Percentiles rank a stretch among this genome's conserved stretches.
Conservation (phyloP, 2,329 filamentous ascomycete species). For the Clarireedia homoeocarpa region DNA sequence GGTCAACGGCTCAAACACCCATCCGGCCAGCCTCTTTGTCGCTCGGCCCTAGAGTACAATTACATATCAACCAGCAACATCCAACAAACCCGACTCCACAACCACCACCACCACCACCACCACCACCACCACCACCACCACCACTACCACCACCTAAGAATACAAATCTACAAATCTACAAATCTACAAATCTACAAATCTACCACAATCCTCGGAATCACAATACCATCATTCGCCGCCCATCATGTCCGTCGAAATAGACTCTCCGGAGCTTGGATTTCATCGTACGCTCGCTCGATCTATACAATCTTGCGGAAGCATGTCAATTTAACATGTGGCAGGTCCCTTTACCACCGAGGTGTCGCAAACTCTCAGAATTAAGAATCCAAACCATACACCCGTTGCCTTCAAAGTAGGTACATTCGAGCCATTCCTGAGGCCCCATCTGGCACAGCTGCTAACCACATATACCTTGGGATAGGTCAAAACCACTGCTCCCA, state of each 20-base stretch:
- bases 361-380: constrained; percentile 55
- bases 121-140: not conserved
- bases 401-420: constrained; percentile 60
- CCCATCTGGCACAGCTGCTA: constrained; percentile 14
- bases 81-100: not conserved
- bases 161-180: not conserved
- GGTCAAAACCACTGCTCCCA: constrained; percentile 98
- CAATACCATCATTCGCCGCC: constrained; percentile 20
- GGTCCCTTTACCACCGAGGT: constrained; percentile 62
- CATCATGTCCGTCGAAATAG: constrained; percentile 89
- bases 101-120: not conserved
- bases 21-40: not conserved
- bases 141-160: not conserved
- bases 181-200: too few species aligned
- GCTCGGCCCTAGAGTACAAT: not conserved
- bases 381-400: constrained; percentile 53
- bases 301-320: not conserved
- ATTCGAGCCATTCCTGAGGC: constrained; percentile 1
- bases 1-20: not conserved
- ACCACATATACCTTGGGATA: constrained; percentile 31
- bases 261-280: constrained; percentile 87
- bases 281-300: constrained; percentile 61
- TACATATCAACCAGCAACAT: not conserved
- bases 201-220: not conserved
- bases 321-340: constrained; percentile 29